Base-by-base conservation (phyloP, 2,329 filamentous ascomycete genomes). In the Exophiala viscosa region DNA sequence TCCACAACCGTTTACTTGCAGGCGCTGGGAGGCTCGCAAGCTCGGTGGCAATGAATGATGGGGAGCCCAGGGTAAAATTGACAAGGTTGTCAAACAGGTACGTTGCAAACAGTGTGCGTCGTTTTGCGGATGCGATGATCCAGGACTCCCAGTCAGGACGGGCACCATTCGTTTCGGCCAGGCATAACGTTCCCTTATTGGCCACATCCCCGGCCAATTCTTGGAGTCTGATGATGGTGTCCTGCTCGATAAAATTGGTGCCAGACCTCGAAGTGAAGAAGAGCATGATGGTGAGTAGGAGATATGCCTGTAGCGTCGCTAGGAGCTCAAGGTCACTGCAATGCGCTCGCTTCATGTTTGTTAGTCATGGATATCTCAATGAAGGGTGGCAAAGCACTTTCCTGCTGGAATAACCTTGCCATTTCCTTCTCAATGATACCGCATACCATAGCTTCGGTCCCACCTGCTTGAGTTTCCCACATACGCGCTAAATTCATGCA, bases 51-150 rank as follows among this genome's bases (percentile, higher is more conserved):
- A 81, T 62, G 44, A 75, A 81, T 0, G 72, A 76, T 0, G 76
- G 73, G 0, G 77, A 58, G 0, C 68, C 68, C 4, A 77, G 69
- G 7, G 73, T 66, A 0, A 70, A 61, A 1, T 72, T 71, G 5
- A 80, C 71, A 0, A 79, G 62, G 38, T 72, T 79, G 52, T 78
- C 77, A 39, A 82, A 74, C 2, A 82, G 64, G 49, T 81, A 82
- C 71, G 80, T 76, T 0, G 70, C 68, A 52, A 72, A 80, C 0
- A 83, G 54, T 0, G 76, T 74, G 3, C 80, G 70, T 2, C 79
- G 69, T 54, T 80, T 82, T 0, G 79, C 70, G 39, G 79, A 76
- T 0, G 73, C 73, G 0, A 78, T 62, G 3, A 81, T 73, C 80
- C 80, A 83, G 1, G 69, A 66, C 51, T 80, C 77, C 79, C 79